Percentiles rank a stretch among this genome's conserved stretches.
Conservation (phyloP, 306 rosid species). For the Quercus ilex region DNA sequence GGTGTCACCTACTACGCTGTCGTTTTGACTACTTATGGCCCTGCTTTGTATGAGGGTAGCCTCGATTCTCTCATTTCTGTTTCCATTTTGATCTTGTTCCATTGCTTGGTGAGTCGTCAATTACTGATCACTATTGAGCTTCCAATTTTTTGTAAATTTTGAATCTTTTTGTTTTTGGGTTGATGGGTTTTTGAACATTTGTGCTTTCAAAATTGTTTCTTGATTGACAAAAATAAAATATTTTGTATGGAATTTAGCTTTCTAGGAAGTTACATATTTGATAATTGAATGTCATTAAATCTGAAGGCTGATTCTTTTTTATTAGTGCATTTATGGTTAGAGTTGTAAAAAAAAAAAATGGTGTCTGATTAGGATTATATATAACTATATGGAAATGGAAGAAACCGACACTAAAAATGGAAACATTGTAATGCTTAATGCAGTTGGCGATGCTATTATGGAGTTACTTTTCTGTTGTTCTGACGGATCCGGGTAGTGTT, state of each 20-base stretch:
- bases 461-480: constrained; percentile 94
- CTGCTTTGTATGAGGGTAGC: constrained; percentile 68
- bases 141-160: neutral
- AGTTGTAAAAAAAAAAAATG: neutral
- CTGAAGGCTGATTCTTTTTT: neutral
- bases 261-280: neutral
- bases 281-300: neutral
- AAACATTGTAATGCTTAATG: constrained; percentile 24
- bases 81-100: constrained; percentile 81
- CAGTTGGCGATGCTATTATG: constrained; percentile 94
- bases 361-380: neutral
- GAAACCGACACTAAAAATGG: constrained; percentile 16
- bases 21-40: constrained; percentile 87
- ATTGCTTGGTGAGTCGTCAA: constrained; percentile 58
- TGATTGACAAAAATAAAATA: neutral
- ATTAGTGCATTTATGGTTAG: neutral
- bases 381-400: neutral
- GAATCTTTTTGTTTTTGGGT: neutral
- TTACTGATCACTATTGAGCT: too few relatives aligned
- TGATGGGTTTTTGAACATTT: neutral
- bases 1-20: constrained; percentile 96
- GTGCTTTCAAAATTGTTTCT: neutral
- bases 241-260: neutral
- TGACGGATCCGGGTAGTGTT: constrained; percentile 93
- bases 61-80: constrained; percentile 63